Evolutionary conservation across 305 asterid species (phyloP).

Genomic region (Fraxinus greggii): DNA sequence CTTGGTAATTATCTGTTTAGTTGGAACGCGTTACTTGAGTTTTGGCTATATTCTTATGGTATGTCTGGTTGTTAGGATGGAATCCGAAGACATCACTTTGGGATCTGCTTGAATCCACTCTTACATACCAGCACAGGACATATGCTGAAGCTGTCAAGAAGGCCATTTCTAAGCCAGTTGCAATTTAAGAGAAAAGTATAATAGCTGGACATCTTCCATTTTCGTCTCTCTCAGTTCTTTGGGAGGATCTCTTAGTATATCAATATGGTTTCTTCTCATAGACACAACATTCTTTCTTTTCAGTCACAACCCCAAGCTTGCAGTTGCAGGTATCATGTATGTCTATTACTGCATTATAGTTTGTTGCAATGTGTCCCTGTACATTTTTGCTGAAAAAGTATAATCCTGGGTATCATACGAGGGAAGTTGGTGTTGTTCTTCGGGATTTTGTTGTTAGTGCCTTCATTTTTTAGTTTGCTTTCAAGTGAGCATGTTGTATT

Average conservation of each 20-base stretch:
- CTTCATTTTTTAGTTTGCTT: background rate
- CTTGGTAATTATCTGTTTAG: constrained; percentile 49
- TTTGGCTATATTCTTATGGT: background rate
- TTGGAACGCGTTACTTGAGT: background rate
- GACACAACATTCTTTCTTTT: constrained; percentile 11
- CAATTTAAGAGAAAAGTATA: constrained; percentile 38
- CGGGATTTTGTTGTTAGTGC: background rate
- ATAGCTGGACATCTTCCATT: constrained; percentile 6
- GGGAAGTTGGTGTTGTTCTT: constrained; percentile 23
- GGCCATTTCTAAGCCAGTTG: constrained; percentile 60
- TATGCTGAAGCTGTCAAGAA: constrained; percentile 76
- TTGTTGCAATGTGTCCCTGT: constrained; percentile 24
- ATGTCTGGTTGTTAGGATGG: constrained; percentile 52
- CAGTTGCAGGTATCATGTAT: constrained; percentile 30
- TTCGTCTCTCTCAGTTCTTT: constrained; percentile 25
- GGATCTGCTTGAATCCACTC: constrained; percentile 85
- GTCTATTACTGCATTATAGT: constrained; percentile 32
- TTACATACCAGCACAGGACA: constrained; percentile 84
- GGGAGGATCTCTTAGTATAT: constrained; percentile 23
- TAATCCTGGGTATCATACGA: constrained; percentile 18
- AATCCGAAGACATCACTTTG: constrained; percentile 79
- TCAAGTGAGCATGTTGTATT: constrained; percentile 29
- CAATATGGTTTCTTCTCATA: constrained; percentile 23
- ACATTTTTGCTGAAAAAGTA: constrained; percentile 14
- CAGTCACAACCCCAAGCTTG: constrained; percentile 16